A percentile compares a stretch with the other conserved stretches of the same genome.
phyloP scores from a whole-genome alignment of 257 asterid species.

The Plantago major region DNA sequence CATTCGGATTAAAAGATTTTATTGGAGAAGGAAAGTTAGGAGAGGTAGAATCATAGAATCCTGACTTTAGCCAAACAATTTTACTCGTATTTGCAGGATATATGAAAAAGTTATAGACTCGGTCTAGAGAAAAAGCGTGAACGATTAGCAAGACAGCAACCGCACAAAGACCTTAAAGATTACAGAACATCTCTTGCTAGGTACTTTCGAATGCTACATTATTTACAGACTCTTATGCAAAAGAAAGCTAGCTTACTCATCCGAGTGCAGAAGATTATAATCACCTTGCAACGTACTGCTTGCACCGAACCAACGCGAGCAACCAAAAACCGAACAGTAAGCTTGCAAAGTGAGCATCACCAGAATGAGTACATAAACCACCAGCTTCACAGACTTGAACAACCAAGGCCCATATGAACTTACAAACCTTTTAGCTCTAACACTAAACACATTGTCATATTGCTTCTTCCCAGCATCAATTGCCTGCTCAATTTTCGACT shows the following conservation, averaged over 20 bases:
- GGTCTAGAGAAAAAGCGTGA: too few species aligned
- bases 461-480: slow-evolving; percentile 33
- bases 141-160: too few species aligned
- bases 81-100: too few species aligned
- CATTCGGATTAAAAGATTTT: too few species aligned
- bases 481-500: slow-evolving; percentile 32
- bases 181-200: not conserved
- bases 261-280: not conserved
- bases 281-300: not conserved
- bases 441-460: slow-evolving; percentile 21
- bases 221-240: not conserved
- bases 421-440: slow-evolving; percentile 25
- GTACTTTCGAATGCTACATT: not conserved
- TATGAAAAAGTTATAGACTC: too few species aligned
- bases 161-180: too few species aligned
- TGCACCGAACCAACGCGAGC: slow-evolving; percentile 18
- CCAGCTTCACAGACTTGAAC: slow-evolving; percentile 24
- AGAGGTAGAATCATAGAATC: too few species aligned
- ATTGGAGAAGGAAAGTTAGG: too few species aligned
- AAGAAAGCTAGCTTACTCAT: slow-evolving; percentile 8
- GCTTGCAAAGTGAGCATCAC: slow-evolving; percentile 35
- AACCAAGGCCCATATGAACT: slow-evolving; percentile 20
- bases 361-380: slow-evolving; percentile 23
- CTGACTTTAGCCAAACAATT: too few species aligned
- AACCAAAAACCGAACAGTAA: slow-evolving; percentile 39